These are phyloP conservation scores for Areca catechu DNA, from an alignment of 176 grass and related monocot species.

Conservation along the genomic window DNA sequence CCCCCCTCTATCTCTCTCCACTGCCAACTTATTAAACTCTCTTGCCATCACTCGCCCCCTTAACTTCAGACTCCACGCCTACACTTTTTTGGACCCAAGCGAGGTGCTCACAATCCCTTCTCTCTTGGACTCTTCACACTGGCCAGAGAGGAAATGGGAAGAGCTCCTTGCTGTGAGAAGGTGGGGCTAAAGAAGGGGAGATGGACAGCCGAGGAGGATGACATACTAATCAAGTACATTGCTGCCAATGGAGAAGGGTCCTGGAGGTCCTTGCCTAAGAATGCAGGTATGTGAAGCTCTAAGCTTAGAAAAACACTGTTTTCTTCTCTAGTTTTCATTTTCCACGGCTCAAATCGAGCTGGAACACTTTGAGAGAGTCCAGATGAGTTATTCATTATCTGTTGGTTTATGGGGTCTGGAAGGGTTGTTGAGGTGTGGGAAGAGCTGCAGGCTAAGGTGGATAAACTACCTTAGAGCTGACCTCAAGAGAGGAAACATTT, in stretches of 20 bases:
- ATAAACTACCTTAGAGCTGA: slow-evolving; percentile 36
- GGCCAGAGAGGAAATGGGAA: slow-evolving; percentile 17
- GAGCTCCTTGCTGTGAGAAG: slow-evolving; percentile 41
- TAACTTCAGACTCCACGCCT: no score
- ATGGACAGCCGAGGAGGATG: slow-evolving; percentile 35
- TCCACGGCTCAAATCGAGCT: not conserved
- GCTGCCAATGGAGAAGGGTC: slow-evolving; percentile 33
- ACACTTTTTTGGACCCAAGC: not conserved
- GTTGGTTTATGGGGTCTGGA: not conserved
- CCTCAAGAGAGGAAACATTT: slow-evolving; percentile 35
- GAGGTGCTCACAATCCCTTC: not conserved
- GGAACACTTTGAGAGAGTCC: no score
- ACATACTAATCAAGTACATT: slow-evolving; percentile 33
- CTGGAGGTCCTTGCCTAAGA: slow-evolving; percentile 45
- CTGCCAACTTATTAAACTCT: not conserved
- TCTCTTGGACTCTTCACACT: no score
- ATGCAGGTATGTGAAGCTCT: slow-evolving; percentile 22
- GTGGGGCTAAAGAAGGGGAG: slow-evolving; percentile 36
- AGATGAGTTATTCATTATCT: not conserved
- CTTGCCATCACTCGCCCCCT: no score
- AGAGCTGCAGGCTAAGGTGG: slow-evolving; percentile 42
- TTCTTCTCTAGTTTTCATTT: not conserved
- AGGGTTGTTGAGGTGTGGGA: slow-evolving; percentile 42
- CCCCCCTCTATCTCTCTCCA: not conserved
- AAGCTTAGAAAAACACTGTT: not conserved